phyloP scores from a whole-genome alignment of 2,329 filamentous ascomycete species.

The Gaeumannomyces sp. region DNA sequence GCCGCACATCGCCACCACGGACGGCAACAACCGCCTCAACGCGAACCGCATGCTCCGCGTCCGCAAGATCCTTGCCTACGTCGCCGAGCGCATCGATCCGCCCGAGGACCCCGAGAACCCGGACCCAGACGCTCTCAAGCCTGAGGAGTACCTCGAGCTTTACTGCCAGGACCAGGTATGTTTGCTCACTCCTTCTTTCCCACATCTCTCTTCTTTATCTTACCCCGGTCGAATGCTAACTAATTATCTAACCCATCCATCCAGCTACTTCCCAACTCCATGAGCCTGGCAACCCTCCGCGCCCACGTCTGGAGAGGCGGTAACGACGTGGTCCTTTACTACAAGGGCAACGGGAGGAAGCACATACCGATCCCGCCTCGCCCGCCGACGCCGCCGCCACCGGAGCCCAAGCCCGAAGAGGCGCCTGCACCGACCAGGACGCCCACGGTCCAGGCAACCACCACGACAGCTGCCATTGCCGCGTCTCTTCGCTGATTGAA shows the following conservation, averaged over 20 bases:
- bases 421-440: background rate
- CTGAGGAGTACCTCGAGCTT: slow-evolving; percentile 90
- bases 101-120: slow-evolving; percentile 18
- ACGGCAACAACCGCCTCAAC: slow-evolving; percentile 86
- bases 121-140: slow-evolving; percentile 53
- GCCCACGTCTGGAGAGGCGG: slow-evolving; percentile 92
- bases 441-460: background rate
- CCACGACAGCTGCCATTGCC: slow-evolving; percentile 9
- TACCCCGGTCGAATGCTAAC: background rate
- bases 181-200: slow-evolving; percentile 14
- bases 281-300: slow-evolving; percentile 90
- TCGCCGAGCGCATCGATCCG: slow-evolving; percentile 84
- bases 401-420: slow-evolving; percentile 10
- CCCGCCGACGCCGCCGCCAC: slow-evolving; percentile 12
- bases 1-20: slow-evolving; percentile 65
- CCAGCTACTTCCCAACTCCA: slow-evolving; percentile 66
- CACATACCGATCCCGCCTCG: slow-evolving; percentile 38
- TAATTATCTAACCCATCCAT: background rate
- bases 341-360: slow-evolving; percentile 87
- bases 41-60: slow-evolving; percentile 95
- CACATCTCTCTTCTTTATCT: background rate
- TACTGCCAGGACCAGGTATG: slow-evolving; percentile 89
- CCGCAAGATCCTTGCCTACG: slow-evolving; percentile 87
- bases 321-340: slow-evolving; percentile 85
- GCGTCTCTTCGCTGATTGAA: slow-evolving; percentile 9